Base-by-base conservation (phyloP, 192 early-diverging fungal species). In the Coemansia sp. region DNA sequence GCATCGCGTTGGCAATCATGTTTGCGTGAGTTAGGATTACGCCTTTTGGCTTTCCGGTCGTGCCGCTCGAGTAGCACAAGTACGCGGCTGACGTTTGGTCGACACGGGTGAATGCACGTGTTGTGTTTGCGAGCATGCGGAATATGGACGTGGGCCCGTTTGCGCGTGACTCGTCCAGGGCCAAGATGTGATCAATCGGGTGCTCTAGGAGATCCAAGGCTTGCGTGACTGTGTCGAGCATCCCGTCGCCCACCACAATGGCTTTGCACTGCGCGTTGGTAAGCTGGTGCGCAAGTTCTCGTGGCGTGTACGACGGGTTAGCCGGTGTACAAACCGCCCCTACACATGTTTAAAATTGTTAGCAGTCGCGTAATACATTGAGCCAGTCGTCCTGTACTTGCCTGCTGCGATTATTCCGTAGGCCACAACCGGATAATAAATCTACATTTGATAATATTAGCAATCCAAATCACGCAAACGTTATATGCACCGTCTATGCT, bases 241-340 rank as follows among this genome's bases (percentile, higher is more conserved):
- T 21, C 0, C 64, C 71, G 18, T 73, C 76, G 34, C 76, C 77
- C 17, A 86, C 88, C 14, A 96, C 71, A 24, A 94, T 74, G 10
- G 71, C 73, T 31, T 76, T 84, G 60, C 91, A 90, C 18, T 79
- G 74, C 3, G 87, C 86, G 58, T 92, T 88, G 2, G 74, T 56
- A 44, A 97, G 74, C 70, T 96, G 94, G 61, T 90, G 85, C 2
- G 86, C 84, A 5, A 95, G 81, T 58, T 98, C 95, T 31, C 76
- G 68, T 40, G 82, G 76, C 10, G 88, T 92, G 74, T 97, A 97
- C 20, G 81, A 70, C 49, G 93, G 92, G 68, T 94, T 97, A 37
- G 85, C 84, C 5, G 87, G 85, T 2, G 90, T 87, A 51, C 92
- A 83, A 1, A 84, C 76, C 31, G 84, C 84, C 25, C 89, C 40